Evolutionary conservation across 202 grass and related monocot genomes (phyloP).

Genomic region (Hordeum pubiflorum): DNA sequence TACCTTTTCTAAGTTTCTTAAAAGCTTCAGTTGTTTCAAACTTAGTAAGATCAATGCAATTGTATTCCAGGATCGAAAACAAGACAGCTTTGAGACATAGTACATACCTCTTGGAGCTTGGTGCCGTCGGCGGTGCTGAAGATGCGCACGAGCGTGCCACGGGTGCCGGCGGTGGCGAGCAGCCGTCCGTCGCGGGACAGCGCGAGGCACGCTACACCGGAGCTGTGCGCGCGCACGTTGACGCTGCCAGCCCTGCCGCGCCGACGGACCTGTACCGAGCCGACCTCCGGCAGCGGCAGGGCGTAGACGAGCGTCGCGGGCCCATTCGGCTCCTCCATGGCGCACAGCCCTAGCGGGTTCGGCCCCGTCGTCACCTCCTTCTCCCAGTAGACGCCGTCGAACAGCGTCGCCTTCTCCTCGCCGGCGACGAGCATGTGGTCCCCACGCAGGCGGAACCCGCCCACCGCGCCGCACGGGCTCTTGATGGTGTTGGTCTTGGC

Average conservation of each 20-base stretch:
- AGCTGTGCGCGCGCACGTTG: neutral
- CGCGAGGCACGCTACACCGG: neutral
- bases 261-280: neutral
- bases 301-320: neutral
- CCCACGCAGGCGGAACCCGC: slow-evolving; percentile 35
- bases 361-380: neutral
- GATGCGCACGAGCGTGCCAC: neutral
- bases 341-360: slow-evolving; percentile 1
- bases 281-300: neutral
- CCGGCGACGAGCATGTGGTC: slow-evolving; percentile 44
- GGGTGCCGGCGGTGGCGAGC: neutral
- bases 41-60: too few species aligned
- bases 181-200: neutral
- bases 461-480: slow-evolving; percentile 30
- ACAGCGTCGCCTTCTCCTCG: slow-evolving; percentile 34
- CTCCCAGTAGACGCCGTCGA: neutral
- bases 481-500: neutral
- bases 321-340: neutral
- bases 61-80: too few species aligned
- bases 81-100: too few species aligned
- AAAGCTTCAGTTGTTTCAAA: too few species aligned
- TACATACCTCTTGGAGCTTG: neutral
- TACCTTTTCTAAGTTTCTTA: too few species aligned
- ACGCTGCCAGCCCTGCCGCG: neutral
- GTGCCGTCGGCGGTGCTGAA: neutral